Conservation (phyloP, 176 grass and related monocot genomes). For the Stipa capillata region DNA sequence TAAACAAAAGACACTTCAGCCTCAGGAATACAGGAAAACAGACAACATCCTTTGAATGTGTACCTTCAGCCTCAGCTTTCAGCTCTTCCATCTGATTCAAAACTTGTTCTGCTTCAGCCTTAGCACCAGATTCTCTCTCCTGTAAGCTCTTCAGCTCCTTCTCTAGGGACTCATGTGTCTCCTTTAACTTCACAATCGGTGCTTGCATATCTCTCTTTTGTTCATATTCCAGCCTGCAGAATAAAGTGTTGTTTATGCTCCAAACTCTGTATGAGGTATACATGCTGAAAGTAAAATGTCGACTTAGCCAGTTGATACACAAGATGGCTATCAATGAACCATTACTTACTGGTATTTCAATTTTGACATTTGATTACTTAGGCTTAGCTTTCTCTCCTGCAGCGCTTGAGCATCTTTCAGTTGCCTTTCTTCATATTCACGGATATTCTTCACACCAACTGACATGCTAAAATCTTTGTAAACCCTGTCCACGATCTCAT, state of each 20-base stretch:
- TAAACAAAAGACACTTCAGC: too few relatives aligned
- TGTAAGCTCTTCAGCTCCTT: conserved; percentile 63
- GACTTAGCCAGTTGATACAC: too few relatives aligned
- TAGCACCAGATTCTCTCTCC: conserved; percentile 61
- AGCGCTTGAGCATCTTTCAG: conserved; percentile 73
- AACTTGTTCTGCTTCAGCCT: conserved; percentile 50
- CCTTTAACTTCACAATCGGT: conserved; percentile 56
- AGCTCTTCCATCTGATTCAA: conserved; percentile 60
- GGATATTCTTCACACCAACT: conserved; percentile 83
- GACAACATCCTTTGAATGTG: too few relatives aligned
- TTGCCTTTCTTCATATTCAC: conserved; percentile 89
- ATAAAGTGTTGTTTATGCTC: too few relatives aligned
- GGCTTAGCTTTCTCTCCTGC: conserved; percentile 67
- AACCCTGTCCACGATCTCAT: conserved; percentile 77
- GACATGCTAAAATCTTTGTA: conserved; percentile 83
- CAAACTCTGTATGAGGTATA: too few relatives aligned
- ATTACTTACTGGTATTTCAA: conserved; percentile 84
- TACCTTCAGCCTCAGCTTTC: conserved; percentile 71
- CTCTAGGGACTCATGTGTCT: conserved; percentile 51
- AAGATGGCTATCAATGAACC: neutral
- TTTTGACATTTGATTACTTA: conserved; percentile 92
- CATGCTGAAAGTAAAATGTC: too few relatives aligned
- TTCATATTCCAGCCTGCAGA: conserved; percentile 96
- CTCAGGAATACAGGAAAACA: neutral
- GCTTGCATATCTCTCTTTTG: conserved; percentile 72